phyloP scores from a whole-genome alignment of 2,329 filamentous ascomycete genomes.

The Penicillium hordei region DNA sequence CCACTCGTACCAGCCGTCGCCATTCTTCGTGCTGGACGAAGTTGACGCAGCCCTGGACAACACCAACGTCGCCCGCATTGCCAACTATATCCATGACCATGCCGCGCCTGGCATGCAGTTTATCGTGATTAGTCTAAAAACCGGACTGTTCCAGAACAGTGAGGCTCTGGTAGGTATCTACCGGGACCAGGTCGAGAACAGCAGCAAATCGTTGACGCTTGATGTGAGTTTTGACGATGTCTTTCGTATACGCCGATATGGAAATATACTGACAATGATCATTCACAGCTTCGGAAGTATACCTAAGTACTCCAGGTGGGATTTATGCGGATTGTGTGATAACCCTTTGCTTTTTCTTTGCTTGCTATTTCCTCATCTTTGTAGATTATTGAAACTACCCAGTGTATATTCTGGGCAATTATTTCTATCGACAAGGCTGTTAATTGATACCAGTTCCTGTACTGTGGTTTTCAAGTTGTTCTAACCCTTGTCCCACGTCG shows the following conservation, averaged over 20 bases:
- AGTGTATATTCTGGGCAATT: not conserved
- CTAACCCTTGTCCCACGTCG: not conserved
- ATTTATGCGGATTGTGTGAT: constrained; percentile 18
- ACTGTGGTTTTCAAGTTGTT: not conserved
- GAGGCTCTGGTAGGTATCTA: constrained; percentile 96
- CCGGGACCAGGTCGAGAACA: constrained; percentile 90
- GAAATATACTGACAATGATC: constrained; percentile 12
- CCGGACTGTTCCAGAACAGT: constrained; percentile 91
- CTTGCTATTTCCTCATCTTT: constrained; percentile 14
- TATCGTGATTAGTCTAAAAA: constrained; percentile 95
- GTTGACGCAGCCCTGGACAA: constrained; percentile 98
- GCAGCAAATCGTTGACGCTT: constrained; percentile 83
- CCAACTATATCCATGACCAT: constrained; percentile 93
- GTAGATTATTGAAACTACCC: constrained; percentile 23
- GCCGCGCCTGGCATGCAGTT: constrained; percentile 98
- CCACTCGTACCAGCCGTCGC: constrained; percentile 90
- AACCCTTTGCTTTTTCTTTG: constrained; percentile 7
- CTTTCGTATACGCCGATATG: not conserved
- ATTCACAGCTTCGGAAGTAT: constrained; percentile 38
- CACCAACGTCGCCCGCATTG: constrained; percentile 92
- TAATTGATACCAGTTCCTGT: constrained; percentile 21
- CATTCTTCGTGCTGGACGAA: constrained; percentile 97
- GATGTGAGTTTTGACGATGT: constrained; percentile 68
- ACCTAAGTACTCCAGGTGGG: constrained; percentile 20
- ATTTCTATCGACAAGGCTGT: constrained; percentile 10